phyloP scores from a whole-genome alignment of 2,329 filamentous ascomycete genomes.

The Fusarium siculi region DNA sequence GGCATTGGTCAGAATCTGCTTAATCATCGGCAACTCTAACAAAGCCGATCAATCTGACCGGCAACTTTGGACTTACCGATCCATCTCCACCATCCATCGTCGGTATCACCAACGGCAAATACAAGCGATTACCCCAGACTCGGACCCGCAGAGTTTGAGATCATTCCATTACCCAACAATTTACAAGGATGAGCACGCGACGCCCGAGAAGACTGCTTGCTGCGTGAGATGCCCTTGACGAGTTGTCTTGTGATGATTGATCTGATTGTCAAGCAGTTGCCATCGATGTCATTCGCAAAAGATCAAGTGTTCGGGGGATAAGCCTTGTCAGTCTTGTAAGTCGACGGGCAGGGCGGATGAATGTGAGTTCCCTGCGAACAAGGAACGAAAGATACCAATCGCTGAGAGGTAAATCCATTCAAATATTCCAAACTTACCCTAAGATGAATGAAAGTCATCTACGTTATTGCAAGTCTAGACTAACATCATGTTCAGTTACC shows the following conservation, averaged over 20 bases:
- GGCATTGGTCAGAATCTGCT: conserved; percentile 6
- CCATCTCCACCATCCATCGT: conserved; percentile 13
- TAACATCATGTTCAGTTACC: conserved; percentile 14
- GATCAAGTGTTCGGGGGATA: conserved; percentile 58
- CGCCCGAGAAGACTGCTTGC: conserved; percentile 41
- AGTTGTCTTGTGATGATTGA: not conserved
- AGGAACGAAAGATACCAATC: conserved; percentile 54
- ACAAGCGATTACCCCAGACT: conserved; percentile 27
- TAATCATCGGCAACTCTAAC: conserved; percentile 23
- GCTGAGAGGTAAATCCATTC: conserved; percentile 17
- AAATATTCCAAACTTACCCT: no score
- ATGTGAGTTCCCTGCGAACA: conserved; percentile 53
- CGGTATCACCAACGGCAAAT: conserved; percentile 14
- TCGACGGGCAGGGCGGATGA: conserved; percentile 50
- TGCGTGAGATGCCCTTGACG: conserved; percentile 33
- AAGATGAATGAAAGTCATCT: no score
- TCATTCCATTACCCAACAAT: conserved; percentile 21
- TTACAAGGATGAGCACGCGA: conserved; percentile 31
- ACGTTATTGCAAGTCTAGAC: no score
- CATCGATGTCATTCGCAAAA: conserved; percentile 58
- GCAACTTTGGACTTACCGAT: conserved; percentile 19
- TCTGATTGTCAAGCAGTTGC: conserved; percentile 43
- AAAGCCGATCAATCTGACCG: conserved; percentile 9
- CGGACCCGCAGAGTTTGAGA: conserved; percentile 24
- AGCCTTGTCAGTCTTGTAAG: conserved; percentile 55